Conservation (phyloP, 2,329 filamentous ascomycete species). For the Microcyclospora pomicola region DNA sequence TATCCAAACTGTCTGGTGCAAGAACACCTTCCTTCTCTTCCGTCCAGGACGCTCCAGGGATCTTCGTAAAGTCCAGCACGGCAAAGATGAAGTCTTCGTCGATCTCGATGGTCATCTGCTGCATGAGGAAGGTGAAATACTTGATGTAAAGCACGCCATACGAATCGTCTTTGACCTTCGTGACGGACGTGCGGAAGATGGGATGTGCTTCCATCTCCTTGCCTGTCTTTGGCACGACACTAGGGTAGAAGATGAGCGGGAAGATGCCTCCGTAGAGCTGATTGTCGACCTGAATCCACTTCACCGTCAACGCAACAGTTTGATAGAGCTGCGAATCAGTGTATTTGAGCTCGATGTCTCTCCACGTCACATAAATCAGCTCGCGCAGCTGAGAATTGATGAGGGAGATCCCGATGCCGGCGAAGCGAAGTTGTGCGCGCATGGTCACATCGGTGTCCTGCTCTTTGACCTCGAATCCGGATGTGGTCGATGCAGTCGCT, state of each 20-base stretch:
- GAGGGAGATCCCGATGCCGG: constrained; percentile 82
- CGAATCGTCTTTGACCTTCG: constrained; percentile 92
- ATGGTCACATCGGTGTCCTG: constrained; percentile 79
- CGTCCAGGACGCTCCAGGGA: constrained; percentile 78
- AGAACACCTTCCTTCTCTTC: constrained; percentile 71
- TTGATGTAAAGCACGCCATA: constrained; percentile 98
- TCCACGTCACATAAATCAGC: constrained; percentile 81
- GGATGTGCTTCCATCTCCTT: constrained; percentile 95
- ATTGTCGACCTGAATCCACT: constrained; percentile 99
- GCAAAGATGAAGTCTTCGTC: constrained; percentile 98
- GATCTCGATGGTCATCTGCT: constrained; percentile 96
- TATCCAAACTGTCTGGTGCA: constrained; percentile 78
- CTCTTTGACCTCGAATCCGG: constrained; percentile 87
- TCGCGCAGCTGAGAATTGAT: constrained; percentile 88
- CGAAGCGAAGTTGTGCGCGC: constrained; percentile 73
- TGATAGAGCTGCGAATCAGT: constrained; percentile 90
- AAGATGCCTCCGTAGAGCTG: constrained; percentile 97
- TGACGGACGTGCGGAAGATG: constrained; percentile 82
- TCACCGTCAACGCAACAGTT: constrained; percentile 76
- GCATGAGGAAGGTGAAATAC: constrained; percentile 82
- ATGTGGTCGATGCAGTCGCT: constrained; percentile 44
- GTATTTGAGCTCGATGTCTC: constrained; percentile 81
- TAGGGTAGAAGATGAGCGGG: constrained; percentile 91
- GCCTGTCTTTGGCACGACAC: constrained; percentile 91
- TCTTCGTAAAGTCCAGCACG: constrained; percentile 84